Evolutionary conservation across 2,329 filamentous ascomycete genomes (phyloP).

Genomic region (Xylaria sp.): DNA sequence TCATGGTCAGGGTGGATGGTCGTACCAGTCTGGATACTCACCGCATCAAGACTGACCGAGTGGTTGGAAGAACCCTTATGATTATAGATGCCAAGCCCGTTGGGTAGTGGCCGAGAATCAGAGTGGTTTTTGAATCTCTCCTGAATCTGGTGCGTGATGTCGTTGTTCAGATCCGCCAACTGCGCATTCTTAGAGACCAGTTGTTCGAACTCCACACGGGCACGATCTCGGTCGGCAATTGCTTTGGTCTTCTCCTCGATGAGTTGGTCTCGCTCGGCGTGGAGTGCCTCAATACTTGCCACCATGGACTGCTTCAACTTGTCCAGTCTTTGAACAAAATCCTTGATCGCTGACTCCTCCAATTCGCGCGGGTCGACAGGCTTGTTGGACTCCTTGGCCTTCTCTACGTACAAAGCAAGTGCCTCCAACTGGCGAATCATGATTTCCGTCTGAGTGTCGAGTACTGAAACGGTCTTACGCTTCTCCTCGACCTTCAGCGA

Average conservation of each 20-base stretch:
- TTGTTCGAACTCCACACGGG: slow-evolving; percentile 91
- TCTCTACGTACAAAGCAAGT: slow-evolving; percentile 80
- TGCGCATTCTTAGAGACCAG: slow-evolving; percentile 92
- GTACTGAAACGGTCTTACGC: slow-evolving; percentile 86
- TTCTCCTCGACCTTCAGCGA: slow-evolving; percentile 89
- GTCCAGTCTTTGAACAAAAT: slow-evolving; percentile 72
- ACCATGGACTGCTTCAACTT: slow-evolving; percentile 56
- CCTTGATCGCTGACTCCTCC: slow-evolving; percentile 86
- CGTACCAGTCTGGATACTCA: slow-evolving; percentile 51
- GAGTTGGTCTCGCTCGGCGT: slow-evolving; percentile 70
- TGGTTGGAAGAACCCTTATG: slow-evolving; percentile 48
- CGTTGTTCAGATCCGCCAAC: slow-evolving; percentile 90
- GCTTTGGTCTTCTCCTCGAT: slow-evolving; percentile 80
- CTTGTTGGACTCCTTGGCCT: slow-evolving; percentile 75
- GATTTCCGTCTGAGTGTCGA: slow-evolving; percentile 92
- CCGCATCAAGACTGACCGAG: slow-evolving; percentile 46
- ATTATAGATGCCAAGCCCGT: slow-evolving; percentile 54
- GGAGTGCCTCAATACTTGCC: slow-evolving; percentile 53
- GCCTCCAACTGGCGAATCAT: slow-evolving; percentile 89
- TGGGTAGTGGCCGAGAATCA: slow-evolving; percentile 49
- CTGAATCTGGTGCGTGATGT: slow-evolving; percentile 90
- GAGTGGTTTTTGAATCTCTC: slow-evolving; percentile 75
- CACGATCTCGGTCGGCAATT: slow-evolving; percentile 82
- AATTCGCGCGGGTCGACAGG: slow-evolving; percentile 75
- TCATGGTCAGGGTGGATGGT: slow-evolving; percentile 60